Base-by-base conservation (phyloP, 768 basidiomycete species). In the Serendipita indica region DNA sequence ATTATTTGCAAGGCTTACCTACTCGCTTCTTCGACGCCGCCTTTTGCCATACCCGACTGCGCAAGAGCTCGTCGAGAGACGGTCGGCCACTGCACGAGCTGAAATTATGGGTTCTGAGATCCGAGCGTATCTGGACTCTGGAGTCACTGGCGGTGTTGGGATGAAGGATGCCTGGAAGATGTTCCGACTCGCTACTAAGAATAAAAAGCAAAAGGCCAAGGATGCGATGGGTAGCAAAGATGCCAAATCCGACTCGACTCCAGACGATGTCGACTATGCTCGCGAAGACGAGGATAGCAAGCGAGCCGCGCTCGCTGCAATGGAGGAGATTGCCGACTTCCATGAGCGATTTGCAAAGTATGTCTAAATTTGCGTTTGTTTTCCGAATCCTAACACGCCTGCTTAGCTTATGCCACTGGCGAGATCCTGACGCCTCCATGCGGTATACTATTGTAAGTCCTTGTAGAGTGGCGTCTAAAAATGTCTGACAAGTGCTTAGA, bases 341-440 rank as follows among this genome's bases (percentile, higher is more conserved):
- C 79, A 82, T 60, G 84, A 86, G 66, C 72, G 82, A 32, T 61
- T 82, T 27, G 77, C 76, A 68, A 85, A 83, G 83, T 83, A 63
- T 28, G 74, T 57, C 6, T 16, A 22, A 14, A 22, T 18, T 49
- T 33, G 30, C 28, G 20, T 35, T 22, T 41, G 63, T 54, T 65
- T 28, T 25, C 46, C 30, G 25, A 20, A 4, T 13, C 10, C n/a
- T 33, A 57, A 35, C n/a, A n/a, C n/a, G 39, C 46, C 57, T 35
- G 28, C 25, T 2, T 54, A 85, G 83, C 63, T 72, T 83, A n/a
- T 79, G 82, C 63, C 74, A 79, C n/a, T 84, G 84, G 83, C 75
- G 82, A 27, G 71, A 73, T 49, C 77, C 80, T 3, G 61, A 70
- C 3, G 73, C 76, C 10, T 82, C 83, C 3, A 64, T 63, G 18